A percentile compares a stretch with the other conserved stretches of the same genome.
phyloP scores from a whole-genome alignment of 2,329 filamentous ascomycete genomes.

The Cytospora paraplurivora region DNA sequence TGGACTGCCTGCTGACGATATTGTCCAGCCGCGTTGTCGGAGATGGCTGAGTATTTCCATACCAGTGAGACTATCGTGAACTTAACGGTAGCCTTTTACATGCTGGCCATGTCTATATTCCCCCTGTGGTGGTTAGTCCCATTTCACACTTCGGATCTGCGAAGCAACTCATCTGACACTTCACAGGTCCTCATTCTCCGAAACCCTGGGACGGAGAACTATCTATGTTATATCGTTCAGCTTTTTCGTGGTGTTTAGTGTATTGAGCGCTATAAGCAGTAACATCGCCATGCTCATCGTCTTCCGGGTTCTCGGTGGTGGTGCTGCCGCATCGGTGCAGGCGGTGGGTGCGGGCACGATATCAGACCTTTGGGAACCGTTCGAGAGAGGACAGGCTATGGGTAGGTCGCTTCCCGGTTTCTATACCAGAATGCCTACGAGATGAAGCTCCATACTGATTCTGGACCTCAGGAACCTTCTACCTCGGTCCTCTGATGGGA shows the following conservation, averaged over 20 bases:
- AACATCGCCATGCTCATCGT: slow-evolving; percentile 77
- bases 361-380: slow-evolving; percentile 75
- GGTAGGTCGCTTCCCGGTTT: slow-evolving; percentile 43
- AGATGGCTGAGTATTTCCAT: slow-evolving; percentile 64
- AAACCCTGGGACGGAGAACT: slow-evolving; percentile 70
- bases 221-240: slow-evolving; percentile 77
- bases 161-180: background rate
- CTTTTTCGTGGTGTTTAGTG: slow-evolving; percentile 71
- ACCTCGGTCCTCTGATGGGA: slow-evolving; percentile 74
- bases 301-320: slow-evolving; percentile 73
- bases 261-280: slow-evolving; percentile 67
- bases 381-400: slow-evolving; percentile 78
- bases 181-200: slow-evolving; percentile 69
- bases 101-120: slow-evolving; percentile 82
- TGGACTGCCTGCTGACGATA: slow-evolving; percentile 21
- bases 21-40: slow-evolving; percentile 63
- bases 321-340: slow-evolving; percentile 78
- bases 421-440: background rate
- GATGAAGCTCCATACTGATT: background rate
- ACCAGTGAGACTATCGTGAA: slow-evolving; percentile 69
- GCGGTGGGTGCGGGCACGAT: slow-evolving; percentile 83
- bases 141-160: background rate
- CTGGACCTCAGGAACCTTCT: slow-evolving; percentile 56
- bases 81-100: slow-evolving; percentile 75
- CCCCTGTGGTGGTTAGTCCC: slow-evolving; percentile 71